A percentile compares a stretch with the other conserved stretches of the same genome.
Conservation (phyloP, 2,329 filamentous ascomycete genomes). For the Beauveria brongniartii region DNA sequence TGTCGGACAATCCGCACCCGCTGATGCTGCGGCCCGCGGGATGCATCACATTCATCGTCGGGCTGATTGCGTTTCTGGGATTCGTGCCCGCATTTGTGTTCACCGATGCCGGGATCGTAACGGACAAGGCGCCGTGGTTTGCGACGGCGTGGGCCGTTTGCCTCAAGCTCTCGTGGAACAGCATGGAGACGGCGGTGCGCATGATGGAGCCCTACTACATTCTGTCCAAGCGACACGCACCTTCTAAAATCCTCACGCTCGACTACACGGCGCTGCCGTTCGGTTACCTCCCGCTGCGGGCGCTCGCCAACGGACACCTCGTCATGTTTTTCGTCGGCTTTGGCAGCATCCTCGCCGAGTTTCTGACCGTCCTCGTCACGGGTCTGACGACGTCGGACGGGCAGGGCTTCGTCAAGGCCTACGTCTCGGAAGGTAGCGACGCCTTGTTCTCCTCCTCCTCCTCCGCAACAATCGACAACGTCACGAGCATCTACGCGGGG, state of each 20-base stretch:
- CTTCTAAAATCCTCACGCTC: constrained; percentile 56
- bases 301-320: constrained; percentile 54
- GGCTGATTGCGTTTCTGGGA: constrained; percentile 46
- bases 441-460: no score
- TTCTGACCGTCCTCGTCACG: constrained; percentile 61
- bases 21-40: constrained; percentile 57
- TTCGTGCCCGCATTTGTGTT: constrained; percentile 58
- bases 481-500: constrained; percentile 37
- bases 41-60: constrained; percentile 51
- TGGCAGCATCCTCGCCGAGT: constrained; percentile 64
- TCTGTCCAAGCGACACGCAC: constrained; percentile 56
- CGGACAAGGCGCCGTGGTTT: constrained; percentile 56
- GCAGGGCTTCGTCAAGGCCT: constrained; percentile 42
- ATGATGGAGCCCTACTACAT: constrained; percentile 71
- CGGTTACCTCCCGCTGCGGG: constrained; percentile 53
- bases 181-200: constrained; percentile 60
- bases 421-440: constrained; percentile 8
- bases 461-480: neutral
- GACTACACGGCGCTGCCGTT: constrained; percentile 69
- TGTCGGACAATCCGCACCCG: constrained; percentile 57
- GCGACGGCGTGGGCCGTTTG: constrained; percentile 57
- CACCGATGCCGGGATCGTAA: constrained; percentile 42
- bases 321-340: constrained; percentile 61
- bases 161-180: constrained; percentile 61
- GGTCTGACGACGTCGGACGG: constrained; percentile 59